Percentiles rank a stretch among this genome's conserved stretches.
These are phyloP conservation scores for Chenopodium album DNA, from an alignment of 148 eudicot genomes.

Conservation along the genomic window DNA sequence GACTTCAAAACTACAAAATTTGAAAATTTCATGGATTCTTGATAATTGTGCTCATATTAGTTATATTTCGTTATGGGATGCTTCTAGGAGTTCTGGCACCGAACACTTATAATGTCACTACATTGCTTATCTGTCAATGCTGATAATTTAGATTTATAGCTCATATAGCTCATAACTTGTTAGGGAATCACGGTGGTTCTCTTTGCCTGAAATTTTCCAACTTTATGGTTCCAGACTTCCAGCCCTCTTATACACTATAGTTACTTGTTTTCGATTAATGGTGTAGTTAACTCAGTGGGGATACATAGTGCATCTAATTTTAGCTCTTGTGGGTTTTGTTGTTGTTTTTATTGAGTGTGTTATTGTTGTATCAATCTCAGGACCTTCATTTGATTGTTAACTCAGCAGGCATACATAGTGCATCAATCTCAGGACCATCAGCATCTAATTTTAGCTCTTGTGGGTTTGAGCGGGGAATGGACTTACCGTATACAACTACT, in stretches of 20 bases:
- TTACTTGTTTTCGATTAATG: no score
- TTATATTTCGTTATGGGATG: no score
- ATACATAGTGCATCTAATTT: constrained; percentile 1
- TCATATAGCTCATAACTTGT: background rate
- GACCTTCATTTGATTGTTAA: constrained; percentile 24
- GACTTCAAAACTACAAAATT: background rate
- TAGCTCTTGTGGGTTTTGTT: background rate
- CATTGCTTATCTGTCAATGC: background rate
- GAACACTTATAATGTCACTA: background rate
- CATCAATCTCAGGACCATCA: no score
- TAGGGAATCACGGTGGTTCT: no score
- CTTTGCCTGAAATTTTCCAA: background rate
- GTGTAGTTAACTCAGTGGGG: background rate
- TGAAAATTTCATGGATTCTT: background rate
- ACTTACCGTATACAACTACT: constrained; percentile 49
- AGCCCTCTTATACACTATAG: no score
- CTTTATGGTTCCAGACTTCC: no score
- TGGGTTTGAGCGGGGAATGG: constrained; percentile 51
- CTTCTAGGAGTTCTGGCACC: background rate
- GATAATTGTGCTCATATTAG: background rate
- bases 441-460: no score
- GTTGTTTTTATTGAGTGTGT: background rate
- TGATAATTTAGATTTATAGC: constrained; percentile 3
- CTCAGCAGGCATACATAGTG: no score
- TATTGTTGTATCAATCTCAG: constrained; percentile 22